Percentiles rank a stretch among this genome's conserved stretches.
Conservation (phyloP, 2,329 filamentous ascomycete genomes). For the Aulographum hederae region DNA sequence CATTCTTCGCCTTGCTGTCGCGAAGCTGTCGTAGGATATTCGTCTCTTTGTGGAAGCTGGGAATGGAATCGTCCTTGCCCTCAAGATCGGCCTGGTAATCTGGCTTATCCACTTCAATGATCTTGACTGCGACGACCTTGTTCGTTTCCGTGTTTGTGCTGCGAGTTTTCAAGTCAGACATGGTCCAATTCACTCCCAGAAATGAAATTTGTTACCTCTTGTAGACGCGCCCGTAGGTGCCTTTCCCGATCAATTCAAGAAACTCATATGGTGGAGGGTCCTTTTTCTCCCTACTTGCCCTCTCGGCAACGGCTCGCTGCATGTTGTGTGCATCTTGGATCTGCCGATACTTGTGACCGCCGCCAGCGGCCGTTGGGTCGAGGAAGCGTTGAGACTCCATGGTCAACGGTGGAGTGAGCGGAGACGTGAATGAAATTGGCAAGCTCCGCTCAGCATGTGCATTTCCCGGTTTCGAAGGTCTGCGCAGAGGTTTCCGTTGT, state of each 20-base stretch:
- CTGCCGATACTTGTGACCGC: constrained; percentile 38
- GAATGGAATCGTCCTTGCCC: constrained; percentile 22
- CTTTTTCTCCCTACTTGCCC: constrained; percentile 39
- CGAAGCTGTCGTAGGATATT: constrained; percentile 53
- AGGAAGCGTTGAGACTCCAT: too few relatives aligned
- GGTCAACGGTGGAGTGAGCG: too few relatives aligned
- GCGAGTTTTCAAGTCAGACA: neutral
- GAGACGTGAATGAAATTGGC: too few relatives aligned
- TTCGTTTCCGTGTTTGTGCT: constrained; percentile 21
- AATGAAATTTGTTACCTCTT: constrained; percentile 40
- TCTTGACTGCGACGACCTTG: constrained; percentile 55
- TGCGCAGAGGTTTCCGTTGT: too few relatives aligned
- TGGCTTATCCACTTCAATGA: constrained; percentile 66
- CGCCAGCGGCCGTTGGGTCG: constrained; percentile 6
- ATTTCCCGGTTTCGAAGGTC: too few relatives aligned
- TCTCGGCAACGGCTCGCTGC: constrained; percentile 44
- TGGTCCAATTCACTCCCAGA: too few relatives aligned
- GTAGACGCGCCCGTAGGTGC: constrained; percentile 57
- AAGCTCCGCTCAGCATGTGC: too few relatives aligned
- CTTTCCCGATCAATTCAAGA: constrained; percentile 56
- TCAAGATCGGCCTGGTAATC: constrained; percentile 28
- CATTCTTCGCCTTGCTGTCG: constrained; percentile 56
- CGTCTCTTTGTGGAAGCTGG: constrained; percentile 41
- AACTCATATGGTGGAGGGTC: constrained; percentile 49
- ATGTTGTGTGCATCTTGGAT: constrained; percentile 50